Evolutionary conservation across 495 filamentous ascomycete species (phyloP).

Genomic region (Aspergillus avenaceus): DNA sequence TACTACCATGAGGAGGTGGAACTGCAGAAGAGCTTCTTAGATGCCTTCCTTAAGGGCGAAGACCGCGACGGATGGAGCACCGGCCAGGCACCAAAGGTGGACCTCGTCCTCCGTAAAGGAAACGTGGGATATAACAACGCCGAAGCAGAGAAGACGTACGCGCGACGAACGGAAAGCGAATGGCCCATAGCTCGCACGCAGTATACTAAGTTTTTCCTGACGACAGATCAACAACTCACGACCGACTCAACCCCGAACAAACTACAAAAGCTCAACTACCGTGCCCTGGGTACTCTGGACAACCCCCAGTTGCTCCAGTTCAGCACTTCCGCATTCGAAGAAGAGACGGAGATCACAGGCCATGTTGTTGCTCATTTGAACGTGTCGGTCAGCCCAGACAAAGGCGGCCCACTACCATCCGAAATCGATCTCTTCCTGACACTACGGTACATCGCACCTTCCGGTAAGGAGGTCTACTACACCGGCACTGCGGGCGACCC

Average conservation of each 20-base stretch:
- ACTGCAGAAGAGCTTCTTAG: constrained; percentile 59
- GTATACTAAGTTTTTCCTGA: constrained; percentile 55
- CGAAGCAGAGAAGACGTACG: constrained; percentile 46
- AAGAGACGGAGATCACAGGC: constrained; percentile 62
- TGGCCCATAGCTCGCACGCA: constrained; percentile 62
- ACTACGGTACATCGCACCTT: constrained; percentile 51
- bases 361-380: constrained; percentile 59
- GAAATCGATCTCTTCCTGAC: constrained; percentile 68
- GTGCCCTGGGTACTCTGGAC: constrained; percentile 49
- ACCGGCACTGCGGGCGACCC: constrained; percentile 54
- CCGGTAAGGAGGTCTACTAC: constrained; percentile 59
- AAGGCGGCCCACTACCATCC: constrained; percentile 21
- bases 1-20: constrained; percentile 64
- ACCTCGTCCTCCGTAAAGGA: constrained; percentile 55
- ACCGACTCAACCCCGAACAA: constrained; percentile 4
- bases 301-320: constrained; percentile 48
- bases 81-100: constrained; percentile 54
- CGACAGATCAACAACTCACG: constrained; percentile 29
- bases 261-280: constrained; percentile 44
- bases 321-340: constrained; percentile 46
- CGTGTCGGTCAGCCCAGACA: constrained; percentile 48
- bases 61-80: constrained; percentile 56
- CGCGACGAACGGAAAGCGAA: constrained; percentile 48
- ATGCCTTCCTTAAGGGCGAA: constrained; percentile 63
- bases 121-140: constrained; percentile 61